These are phyloP conservation scores for Talaromyces amestolkiae DNA, from an alignment of 2,329 filamentous ascomycete species.

Conservation along the genomic window DNA sequence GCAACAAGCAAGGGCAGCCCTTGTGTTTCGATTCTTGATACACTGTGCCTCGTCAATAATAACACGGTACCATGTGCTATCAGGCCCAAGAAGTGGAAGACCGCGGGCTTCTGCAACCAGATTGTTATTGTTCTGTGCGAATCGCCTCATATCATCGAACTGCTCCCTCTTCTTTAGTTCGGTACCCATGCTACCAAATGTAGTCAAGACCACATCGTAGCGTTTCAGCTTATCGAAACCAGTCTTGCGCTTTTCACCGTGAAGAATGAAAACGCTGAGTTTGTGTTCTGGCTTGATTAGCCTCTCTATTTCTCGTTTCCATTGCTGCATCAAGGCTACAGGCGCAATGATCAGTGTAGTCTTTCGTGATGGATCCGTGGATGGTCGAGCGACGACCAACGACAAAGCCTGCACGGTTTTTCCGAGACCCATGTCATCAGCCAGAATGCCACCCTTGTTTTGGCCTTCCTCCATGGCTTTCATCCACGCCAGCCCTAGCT, in stretches of 20 bases:
- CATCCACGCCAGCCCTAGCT: slow-evolving; percentile 74
- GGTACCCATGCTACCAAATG: slow-evolving; percentile 68
- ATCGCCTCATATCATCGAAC: slow-evolving; percentile 51
- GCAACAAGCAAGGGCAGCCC: slow-evolving; percentile 59
- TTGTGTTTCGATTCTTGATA: slow-evolving; percentile 72
- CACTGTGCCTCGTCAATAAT: slow-evolving; percentile 78
- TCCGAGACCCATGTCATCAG: slow-evolving; percentile 79
- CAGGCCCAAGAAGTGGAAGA: slow-evolving; percentile 60
- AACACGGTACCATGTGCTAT: slow-evolving; percentile 64
- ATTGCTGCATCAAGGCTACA: slow-evolving; percentile 76
- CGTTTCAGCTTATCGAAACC: slow-evolving; percentile 60
- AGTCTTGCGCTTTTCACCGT: slow-evolving; percentile 59
- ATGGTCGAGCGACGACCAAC: slow-evolving; percentile 68
- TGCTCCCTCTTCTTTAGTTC: slow-evolving; percentile 63
- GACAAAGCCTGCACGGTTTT: slow-evolving; percentile 82
- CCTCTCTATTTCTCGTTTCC: slow-evolving; percentile 73
- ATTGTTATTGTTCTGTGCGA: slow-evolving; percentile 39
- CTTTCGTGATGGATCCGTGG: slow-evolving; percentile 57
- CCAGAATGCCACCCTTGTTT: slow-evolving; percentile 73
- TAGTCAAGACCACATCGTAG: slow-evolving; percentile 75
- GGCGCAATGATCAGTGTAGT: slow-evolving; percentile 83
- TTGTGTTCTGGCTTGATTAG: slow-evolving; percentile 62
- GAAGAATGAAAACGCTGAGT: slow-evolving; percentile 67
- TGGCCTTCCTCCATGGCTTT: slow-evolving; percentile 68
- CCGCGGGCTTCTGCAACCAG: slow-evolving; percentile 30